Evolutionary conservation across 306 rosid genomes (phyloP).

Genomic region (Macrotyloma uniflorum): DNA sequence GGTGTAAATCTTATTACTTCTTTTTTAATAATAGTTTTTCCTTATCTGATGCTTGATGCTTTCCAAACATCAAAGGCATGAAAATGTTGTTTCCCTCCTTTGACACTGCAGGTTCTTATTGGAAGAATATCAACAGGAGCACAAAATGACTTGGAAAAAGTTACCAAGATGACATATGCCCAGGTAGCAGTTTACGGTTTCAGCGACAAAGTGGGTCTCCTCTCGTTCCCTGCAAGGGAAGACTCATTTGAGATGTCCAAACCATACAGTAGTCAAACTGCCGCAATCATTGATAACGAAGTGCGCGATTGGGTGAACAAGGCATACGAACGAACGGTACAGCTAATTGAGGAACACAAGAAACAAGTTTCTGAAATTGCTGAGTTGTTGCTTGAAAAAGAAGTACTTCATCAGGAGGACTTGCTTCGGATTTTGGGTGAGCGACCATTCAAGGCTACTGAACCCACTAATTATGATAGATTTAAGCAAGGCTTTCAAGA

Average conservation of each 20-base stretch:
- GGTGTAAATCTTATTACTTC: neutral
- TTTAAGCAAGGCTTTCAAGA: conserved; percentile 71
- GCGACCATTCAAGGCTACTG: conserved; percentile 68
- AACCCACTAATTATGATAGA: conserved; percentile 68
- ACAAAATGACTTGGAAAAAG: conserved; percentile 93
- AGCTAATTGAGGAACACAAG: conserved; percentile 74
- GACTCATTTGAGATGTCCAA: conserved; percentile 68
- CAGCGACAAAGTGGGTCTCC: conserved; percentile 93
- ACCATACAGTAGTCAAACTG: conserved; percentile 91
- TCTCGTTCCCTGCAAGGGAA: conserved; percentile 82
- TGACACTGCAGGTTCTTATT: conserved; percentile 60
- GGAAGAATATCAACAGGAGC: conserved; percentile 95
- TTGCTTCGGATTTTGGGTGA: conserved; percentile 67
- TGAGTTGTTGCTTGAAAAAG: conserved; percentile 89
- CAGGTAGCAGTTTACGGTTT: conserved; percentile 95
- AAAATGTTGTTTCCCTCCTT: conserved; percentile 20
- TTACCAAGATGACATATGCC: conserved; percentile 94
- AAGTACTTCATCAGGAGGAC: conserved; percentile 95
- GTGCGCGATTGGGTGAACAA: conserved; percentile 85
- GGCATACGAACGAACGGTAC: conserved; percentile 68
- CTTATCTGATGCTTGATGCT: neutral
- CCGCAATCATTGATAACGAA: conserved; percentile 74
- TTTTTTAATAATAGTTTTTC: neutral
- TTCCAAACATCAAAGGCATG: neutral
- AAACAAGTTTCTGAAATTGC: conserved; percentile 79